These are phyloP conservation scores for Pseudozyma tsukubaensis DNA, from an alignment of 1,284 basidiomycete species.

Conservation along the genomic window DNA sequence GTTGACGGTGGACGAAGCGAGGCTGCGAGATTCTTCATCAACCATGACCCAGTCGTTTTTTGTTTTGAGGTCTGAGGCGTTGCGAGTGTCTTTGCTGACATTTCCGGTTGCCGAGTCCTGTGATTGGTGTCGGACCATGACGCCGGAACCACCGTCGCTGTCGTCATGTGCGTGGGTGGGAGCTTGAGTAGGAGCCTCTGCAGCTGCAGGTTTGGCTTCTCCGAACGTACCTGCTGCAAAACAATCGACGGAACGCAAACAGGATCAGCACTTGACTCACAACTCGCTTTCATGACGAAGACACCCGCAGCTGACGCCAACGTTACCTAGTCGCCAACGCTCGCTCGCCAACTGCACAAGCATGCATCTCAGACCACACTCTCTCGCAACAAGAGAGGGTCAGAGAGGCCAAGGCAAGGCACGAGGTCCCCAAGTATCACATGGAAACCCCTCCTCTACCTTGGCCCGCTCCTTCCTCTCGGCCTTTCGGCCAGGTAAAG, in stretches of 20 bases:
- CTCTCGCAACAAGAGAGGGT: background rate
- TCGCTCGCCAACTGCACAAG: constrained; percentile 1
- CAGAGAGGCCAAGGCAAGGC: constrained; percentile 15
- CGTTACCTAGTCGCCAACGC: too few relatives aligned
- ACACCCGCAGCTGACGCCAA: background rate
- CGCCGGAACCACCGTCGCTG: constrained; percentile 44
- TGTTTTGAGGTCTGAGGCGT: background rate
- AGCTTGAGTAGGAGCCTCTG: background rate
- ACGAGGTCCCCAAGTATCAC: constrained; percentile 32
- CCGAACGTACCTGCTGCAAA: background rate
- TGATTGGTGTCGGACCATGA: constrained; percentile 23
- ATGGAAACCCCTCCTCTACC: constrained; percentile 21
- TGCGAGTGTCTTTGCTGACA: constrained; percentile 2
- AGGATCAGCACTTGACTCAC: background rate
- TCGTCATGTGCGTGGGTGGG: constrained; percentile 13
- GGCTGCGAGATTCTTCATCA: constrained; percentile 25
- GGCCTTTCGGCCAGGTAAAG: constrained; percentile 34
- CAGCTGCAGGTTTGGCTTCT: background rate
- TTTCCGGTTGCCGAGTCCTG: constrained; percentile 19
- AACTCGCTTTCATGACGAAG: background rate
- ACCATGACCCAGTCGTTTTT: constrained; percentile 45
- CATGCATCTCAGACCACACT: constrained; percentile 4
- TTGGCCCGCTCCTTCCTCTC: constrained; percentile 23
- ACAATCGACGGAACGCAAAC: background rate
- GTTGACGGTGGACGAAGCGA: constrained; percentile 20